Conservation (phyloP, 2,329 filamentous ascomycete species). For the Calonectria fujianensis region DNA sequence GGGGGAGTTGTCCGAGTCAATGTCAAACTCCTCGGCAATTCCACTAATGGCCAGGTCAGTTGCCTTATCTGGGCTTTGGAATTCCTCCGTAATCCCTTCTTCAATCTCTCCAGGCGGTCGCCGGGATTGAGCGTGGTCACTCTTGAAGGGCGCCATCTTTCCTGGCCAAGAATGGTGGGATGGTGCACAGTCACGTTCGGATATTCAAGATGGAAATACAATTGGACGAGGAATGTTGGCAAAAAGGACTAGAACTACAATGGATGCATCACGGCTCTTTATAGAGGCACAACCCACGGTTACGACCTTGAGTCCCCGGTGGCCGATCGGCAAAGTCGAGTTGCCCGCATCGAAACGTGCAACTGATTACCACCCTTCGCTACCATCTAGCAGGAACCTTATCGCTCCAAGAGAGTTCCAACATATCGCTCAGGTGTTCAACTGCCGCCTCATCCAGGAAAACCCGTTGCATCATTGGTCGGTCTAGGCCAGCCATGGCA, state of each 20-base stretch:
- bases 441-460: neutral
- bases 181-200: neutral
- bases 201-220: neutral
- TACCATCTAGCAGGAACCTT: conserved; percentile 4
- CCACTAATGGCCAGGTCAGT: conserved; percentile 38
- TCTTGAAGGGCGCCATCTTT: conserved; percentile 29
- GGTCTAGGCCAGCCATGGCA: neutral
- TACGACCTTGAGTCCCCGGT: neutral
- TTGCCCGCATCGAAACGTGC: neutral
- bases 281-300: conserved; percentile 21
- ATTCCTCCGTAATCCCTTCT: conserved; percentile 31
- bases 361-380: neutral
- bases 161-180: neutral
- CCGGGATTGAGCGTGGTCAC: neutral
- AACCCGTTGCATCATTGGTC: neutral
- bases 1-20: conserved; percentile 43
- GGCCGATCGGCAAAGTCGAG: conserved; percentile 13
- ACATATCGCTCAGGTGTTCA: neutral
- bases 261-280: conserved; percentile 2
- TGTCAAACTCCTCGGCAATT: conserved; percentile 41
- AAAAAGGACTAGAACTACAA: neutral
- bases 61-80: conserved; percentile 42
- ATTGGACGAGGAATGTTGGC: neutral
- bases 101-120: conserved; percentile 18
- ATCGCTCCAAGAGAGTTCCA: neutral